Percentiles rank a stretch among this genome's conserved stretches.
Evolutionary conservation across 2,329 filamentous ascomycete genomes (phyloP).

Genomic region (Penicillium sp.): DNA sequence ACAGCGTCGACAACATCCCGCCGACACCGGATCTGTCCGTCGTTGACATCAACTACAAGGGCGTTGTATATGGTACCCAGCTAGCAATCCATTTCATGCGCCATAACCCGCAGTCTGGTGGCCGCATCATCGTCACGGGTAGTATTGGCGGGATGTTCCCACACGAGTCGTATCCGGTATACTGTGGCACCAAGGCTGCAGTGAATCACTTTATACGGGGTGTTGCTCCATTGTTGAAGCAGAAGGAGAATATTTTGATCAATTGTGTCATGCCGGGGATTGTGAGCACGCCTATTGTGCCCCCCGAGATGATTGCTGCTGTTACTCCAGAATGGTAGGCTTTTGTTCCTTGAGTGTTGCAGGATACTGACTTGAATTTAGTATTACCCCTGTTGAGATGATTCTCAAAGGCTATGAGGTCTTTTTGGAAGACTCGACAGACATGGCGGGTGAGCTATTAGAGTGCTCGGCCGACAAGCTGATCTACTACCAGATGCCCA

Average conservation of each 20-base stretch:
- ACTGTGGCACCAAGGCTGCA: slow-evolving; percentile 53
- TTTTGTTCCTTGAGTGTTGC: background rate
- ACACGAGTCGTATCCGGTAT: slow-evolving; percentile 48
- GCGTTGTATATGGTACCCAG: slow-evolving; percentile 50
- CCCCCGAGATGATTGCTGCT: slow-evolving; percentile 45
- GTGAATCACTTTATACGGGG: slow-evolving; percentile 45
- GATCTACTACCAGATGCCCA: slow-evolving; percentile 38
- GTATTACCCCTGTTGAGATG: slow-evolving; percentile 44
- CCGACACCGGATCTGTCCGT: slow-evolving; percentile 46
- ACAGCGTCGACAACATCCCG: slow-evolving; percentile 36
- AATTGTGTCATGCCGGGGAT: slow-evolving; percentile 51
- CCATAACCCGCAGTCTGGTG: slow-evolving; percentile 46
- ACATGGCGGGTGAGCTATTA: slow-evolving; percentile 44
- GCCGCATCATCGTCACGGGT: slow-evolving; percentile 47
- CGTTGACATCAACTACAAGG: slow-evolving; percentile 54
- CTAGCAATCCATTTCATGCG: slow-evolving; percentile 56
- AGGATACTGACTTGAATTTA: slow-evolving; percentile 4
- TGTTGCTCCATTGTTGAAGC: slow-evolving; percentile 40
- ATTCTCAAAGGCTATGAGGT: slow-evolving; percentile 48
- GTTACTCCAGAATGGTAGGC: slow-evolving; percentile 35
- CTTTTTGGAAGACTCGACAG: slow-evolving; percentile 47
- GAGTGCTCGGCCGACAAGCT: slow-evolving; percentile 47
- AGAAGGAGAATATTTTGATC: slow-evolving; percentile 50
- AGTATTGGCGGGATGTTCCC: slow-evolving; percentile 48
- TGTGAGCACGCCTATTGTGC: slow-evolving; percentile 48